Percentiles rank a stretch among this genome's conserved stretches.
Evolutionary conservation across 177 flowering plant genomes (phyloP).

Genomic region (Tripterygium wilfordii): DNA sequence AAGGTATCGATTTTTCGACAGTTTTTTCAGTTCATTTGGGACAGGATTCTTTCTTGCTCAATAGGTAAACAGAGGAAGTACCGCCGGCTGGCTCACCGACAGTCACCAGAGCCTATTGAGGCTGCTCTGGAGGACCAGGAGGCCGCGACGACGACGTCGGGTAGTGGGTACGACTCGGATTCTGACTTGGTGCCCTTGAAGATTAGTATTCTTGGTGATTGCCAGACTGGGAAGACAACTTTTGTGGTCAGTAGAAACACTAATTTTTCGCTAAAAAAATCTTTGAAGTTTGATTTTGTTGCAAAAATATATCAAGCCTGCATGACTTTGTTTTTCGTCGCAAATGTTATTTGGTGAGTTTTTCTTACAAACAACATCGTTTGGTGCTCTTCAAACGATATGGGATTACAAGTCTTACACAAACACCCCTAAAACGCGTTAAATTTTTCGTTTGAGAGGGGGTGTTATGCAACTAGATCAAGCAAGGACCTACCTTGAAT

Average conservation of each 20-base stretch:
- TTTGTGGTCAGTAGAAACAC: slow-evolving; percentile 61
- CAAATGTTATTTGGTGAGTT: no score
- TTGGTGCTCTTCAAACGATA: no score
- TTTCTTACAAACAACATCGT: no score
- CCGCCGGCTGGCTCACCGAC: slow-evolving; percentile 30
- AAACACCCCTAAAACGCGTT: no score
- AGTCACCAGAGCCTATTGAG: slow-evolving; percentile 16
- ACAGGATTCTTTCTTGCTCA: slow-evolving; percentile 52
- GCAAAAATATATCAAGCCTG: no score
- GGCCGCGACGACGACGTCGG: slow-evolving; percentile 1
- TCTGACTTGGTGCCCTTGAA: slow-evolving; percentile 71
- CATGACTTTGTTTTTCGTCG: no score
- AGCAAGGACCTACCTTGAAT: no score
- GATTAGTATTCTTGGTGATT: slow-evolving; percentile 83
- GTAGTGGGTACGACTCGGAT: slow-evolving; percentile 43
- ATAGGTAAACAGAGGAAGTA: slow-evolving; percentile 36
- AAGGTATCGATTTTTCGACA: slow-evolving; percentile 35
- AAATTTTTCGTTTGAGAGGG: no score
- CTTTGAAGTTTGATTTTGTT: no score
- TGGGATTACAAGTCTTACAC: no score
- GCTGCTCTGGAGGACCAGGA: slow-evolving; percentile 5
- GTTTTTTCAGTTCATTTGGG: slow-evolving; percentile 58
- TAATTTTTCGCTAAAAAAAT: no score
- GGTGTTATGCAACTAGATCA: no score
- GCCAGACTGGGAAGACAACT: slow-evolving; percentile 87